A percentile compares a stretch with the other conserved stretches of the same genome.
Evolutionary conservation across 371 early-diverging fungal species (phyloP).

Genomic region (Umbelopsis sp.): DNA sequence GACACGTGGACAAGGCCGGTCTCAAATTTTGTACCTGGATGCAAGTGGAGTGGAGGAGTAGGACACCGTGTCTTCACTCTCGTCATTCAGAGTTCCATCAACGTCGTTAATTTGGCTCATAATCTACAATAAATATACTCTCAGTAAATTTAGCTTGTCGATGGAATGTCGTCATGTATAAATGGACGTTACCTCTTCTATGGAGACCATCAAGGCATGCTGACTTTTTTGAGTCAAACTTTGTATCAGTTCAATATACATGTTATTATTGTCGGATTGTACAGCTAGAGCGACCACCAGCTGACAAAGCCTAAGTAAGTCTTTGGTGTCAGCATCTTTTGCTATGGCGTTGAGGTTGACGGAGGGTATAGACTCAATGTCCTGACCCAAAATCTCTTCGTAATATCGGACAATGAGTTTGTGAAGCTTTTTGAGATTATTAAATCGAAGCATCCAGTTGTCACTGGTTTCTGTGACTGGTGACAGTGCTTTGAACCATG

Average conservation of each 20-base stretch:
- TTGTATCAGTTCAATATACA: constrained; percentile 88
- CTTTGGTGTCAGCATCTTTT: constrained; percentile 72
- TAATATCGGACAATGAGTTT: constrained; percentile 83
- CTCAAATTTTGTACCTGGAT: not conserved
- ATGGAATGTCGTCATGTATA: not conserved
- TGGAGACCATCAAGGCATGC: constrained; percentile 87
- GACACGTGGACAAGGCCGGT: not conserved
- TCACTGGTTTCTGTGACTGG: constrained; percentile 65
- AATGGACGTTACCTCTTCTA: constrained; percentile 66
- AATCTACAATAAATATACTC: constrained; percentile 23
- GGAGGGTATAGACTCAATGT: constrained; percentile 57
- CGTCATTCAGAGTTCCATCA: constrained; percentile 21
- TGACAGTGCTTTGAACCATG: constrained; percentile 76
- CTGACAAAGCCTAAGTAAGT: constrained; percentile 77
- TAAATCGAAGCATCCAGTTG: constrained; percentile 92
- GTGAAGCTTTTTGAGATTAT: constrained; percentile 89
- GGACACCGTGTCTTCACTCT: not conserved
- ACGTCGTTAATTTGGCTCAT: constrained; percentile 52
- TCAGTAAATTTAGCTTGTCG: not conserved
- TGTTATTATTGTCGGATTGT: constrained; percentile 83
- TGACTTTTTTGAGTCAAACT: constrained; percentile 77
- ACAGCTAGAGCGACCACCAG: constrained; percentile 88
- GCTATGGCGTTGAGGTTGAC: constrained; percentile 83
- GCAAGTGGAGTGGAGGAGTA: not conserved
- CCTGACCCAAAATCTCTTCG: constrained; percentile 81